Conservation (phyloP, 352 stramenopile species). For the Globisporangium irregulare region DNA sequence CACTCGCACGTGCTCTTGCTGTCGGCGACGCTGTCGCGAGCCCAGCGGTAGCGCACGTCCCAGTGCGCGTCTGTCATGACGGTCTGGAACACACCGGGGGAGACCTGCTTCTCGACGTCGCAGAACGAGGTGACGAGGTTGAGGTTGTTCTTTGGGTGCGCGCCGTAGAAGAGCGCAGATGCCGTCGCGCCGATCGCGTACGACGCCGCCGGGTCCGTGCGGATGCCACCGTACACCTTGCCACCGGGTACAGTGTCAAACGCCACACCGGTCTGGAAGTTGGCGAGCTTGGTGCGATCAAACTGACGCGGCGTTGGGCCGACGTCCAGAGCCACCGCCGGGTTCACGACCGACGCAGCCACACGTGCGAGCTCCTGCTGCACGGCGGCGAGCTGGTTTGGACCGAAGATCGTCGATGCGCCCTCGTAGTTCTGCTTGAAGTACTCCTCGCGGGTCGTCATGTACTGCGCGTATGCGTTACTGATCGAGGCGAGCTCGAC, state of each 20-base stretch:
- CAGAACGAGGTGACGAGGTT: constrained; percentile 41
- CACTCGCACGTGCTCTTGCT: constrained; percentile 50
- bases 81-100: constrained; percentile 22
- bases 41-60: constrained; percentile 48
- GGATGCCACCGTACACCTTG: constrained; percentile 26
- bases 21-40: constrained; percentile 23
- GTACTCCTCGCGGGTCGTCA: constrained; percentile 69
- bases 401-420: constrained; percentile 66
- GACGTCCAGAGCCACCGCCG: constrained; percentile 25
- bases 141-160: constrained; percentile 48
- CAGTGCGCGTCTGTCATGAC: constrained; percentile 54
- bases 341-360: constrained; percentile 26
- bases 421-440: constrained; percentile 65
- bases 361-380: constrained; percentile 52
- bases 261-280: constrained; percentile 37
- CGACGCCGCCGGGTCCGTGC: constrained; percentile 19
- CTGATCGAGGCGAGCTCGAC: constrained; percentile 48
- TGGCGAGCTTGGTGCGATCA: constrained; percentile 29
- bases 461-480: constrained; percentile 61
- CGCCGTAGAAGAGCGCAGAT: constrained; percentile 37
- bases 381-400: constrained; percentile 57
- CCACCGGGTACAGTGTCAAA: constrained; percentile 26
- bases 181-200: constrained; percentile 34
- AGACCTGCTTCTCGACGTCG: constrained; percentile 36
- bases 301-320: constrained; percentile 40